Conservation (phyloP, 345 rosid genomes). For the Rhodomyrtus tomentosa region DNA sequence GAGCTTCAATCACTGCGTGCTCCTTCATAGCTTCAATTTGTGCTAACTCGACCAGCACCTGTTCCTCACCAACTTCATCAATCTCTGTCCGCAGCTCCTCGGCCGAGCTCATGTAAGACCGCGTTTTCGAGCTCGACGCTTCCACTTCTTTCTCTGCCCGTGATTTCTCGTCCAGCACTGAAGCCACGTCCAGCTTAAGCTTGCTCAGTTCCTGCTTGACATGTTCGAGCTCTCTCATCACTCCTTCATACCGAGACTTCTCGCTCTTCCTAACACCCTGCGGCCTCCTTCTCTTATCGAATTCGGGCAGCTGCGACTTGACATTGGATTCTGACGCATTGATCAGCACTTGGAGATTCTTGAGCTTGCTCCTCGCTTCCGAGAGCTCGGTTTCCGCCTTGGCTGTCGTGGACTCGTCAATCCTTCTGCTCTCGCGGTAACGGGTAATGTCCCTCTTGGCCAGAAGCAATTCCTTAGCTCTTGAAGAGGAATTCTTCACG, state of each 20-base stretch:
- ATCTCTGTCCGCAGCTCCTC: slow-evolving; percentile 53
- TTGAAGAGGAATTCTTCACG: slow-evolving; percentile 27
- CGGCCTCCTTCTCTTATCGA: slow-evolving; percentile 13
- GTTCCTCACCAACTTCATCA: slow-evolving; percentile 67
- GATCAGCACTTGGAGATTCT: slow-evolving; percentile 31
- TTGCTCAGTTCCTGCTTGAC: slow-evolving; percentile 60
- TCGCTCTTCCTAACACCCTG: slow-evolving; percentile 1
- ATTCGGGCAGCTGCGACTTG: slow-evolving; percentile 10
- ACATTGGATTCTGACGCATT: slow-evolving; percentile 31
- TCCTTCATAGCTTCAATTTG: slow-evolving; percentile 76
- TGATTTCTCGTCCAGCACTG: slow-evolving; percentile 44
- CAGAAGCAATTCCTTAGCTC: slow-evolving; percentile 44
- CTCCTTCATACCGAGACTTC: slow-evolving; percentile 17
- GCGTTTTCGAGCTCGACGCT: slow-evolving; percentile 11
- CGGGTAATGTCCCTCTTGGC: slow-evolving; percentile 37
- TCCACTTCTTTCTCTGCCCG: slow-evolving; percentile 34
- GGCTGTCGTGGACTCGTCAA: slow-evolving; percentile 28
- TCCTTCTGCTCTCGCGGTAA: slow-evolving; percentile 38
- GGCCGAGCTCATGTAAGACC: slow-evolving; percentile 14
- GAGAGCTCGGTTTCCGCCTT: slow-evolving; percentile 50
- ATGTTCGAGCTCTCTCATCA: slow-evolving; percentile 39
- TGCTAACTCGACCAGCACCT: slow-evolving; percentile 68
- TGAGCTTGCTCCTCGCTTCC: slow-evolving; percentile 24
- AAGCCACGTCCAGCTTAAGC: slow-evolving; percentile 66
- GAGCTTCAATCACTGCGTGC: slow-evolving; percentile 32